Evolutionary conservation across 352 stramenopile genomes (phyloP), one percentile per base, ranked within the genome.

Genomic region (Phytophthora foliorum): DNA sequence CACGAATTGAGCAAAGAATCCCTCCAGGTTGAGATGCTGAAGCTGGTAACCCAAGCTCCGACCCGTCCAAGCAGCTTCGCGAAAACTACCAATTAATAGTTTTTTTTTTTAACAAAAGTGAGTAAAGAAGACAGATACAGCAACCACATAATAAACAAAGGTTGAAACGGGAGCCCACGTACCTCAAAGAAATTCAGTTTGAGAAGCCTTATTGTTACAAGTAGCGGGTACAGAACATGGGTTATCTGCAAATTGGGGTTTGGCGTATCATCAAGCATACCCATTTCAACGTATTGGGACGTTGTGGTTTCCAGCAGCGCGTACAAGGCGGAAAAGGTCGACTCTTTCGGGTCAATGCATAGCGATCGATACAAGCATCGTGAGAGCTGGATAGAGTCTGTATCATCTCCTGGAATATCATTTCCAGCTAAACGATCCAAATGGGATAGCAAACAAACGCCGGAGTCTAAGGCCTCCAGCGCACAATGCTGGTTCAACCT

Each of bases 101-200:
- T 31, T n/a, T n/a, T n/a, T n/a, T n/a, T n/a, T n/a, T 54, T n/a
- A 7, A 63, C 3, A 52, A 21, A 16, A 21, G 36, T 60, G 13
- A 66, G 34, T 56, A 46, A 36, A 29, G 14, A 57, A 50, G 4
- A 44, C 9, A 52, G 8, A 13, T 50, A 51, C 39, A 34, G 19
- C 3, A 32, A 3, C 9, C 9, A 6, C 6, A 39, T 22, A 44
- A 27, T 27, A 36, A 11, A 21, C 17, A 68, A 24, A 57, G 13
- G 27, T 25, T 51, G 3, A 39, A 44, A 42, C 5, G 21, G 2
- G n/a, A 38, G 11, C 4, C 13, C 36, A 32, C 77, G 55, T 74
- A 95, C 88, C 84, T 97, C 89, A 29, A 94, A 97, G 45, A 97
- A 92, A 72, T 97, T 97, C 5, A 95, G 63, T 54, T 97, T 97